Evolutionary conservation across 2,329 filamentous ascomycete genomes (phyloP).

Genomic region (Clarireedia homoeocarpa): DNA sequence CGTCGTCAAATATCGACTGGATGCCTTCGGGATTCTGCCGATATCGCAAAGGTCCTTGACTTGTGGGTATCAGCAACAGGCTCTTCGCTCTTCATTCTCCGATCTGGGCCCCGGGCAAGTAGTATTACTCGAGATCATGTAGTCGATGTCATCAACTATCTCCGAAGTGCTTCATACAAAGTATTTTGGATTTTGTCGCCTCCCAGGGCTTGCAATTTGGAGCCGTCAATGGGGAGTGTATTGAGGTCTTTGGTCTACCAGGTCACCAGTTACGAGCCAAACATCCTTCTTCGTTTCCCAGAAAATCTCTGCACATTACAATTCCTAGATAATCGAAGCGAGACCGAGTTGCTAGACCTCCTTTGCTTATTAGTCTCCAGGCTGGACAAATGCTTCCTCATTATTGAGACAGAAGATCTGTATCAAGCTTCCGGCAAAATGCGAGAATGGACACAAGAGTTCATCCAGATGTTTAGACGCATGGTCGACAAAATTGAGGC

Average conservation of each 20-base stretch:
- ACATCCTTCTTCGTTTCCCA: neutral
- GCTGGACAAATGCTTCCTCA: neutral
- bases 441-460: neutral
- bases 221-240: neutral
- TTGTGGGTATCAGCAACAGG: conserved; percentile 5
- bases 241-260: conserved; percentile 1
- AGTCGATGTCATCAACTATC: neutral
- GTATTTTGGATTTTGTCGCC: conserved; percentile 5
- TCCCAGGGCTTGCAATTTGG: neutral
- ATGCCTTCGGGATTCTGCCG: too few species aligned
- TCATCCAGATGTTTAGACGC: neutral
- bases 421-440: neutral
- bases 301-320: neutral
- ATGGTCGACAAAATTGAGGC: neutral
- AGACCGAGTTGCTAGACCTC: neutral
- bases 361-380: neutral
- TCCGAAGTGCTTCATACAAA: neutral
- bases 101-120: conserved; percentile 1
- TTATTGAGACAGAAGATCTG: conserved; percentile 1
- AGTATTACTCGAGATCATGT: neutral
- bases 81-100: conserved; percentile 6
- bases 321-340: neutral
- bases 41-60: neutral
- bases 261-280: neutral
- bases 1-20: too few species aligned